Conservation (phyloP, 768 basidiomycete genomes). For the Suillus subaureus region DNA sequence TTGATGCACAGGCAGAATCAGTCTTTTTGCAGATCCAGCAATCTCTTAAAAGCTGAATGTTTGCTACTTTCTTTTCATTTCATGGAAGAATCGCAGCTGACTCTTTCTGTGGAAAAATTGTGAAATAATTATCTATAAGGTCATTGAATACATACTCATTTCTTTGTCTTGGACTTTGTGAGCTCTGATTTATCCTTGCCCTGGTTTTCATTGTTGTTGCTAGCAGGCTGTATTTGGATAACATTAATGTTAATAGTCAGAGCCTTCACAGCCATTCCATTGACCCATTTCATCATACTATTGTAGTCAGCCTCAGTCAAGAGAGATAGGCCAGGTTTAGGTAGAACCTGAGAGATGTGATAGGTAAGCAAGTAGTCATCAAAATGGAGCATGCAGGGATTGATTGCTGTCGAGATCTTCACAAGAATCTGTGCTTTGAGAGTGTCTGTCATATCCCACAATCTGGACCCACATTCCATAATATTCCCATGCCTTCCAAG, state of each 20-base stretch:
- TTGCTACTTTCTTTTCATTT: no score
- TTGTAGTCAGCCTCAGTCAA: not conserved
- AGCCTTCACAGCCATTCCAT: not conserved
- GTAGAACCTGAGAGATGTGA: conserved; percentile 2
- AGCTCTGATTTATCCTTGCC: not conserved
- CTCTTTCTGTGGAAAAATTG: no score
- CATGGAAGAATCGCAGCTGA: no score
- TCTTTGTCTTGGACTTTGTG: not conserved
- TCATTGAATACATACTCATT: no score
- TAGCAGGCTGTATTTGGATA: not conserved
- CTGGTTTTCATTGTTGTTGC: not conserved
- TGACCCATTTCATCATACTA: not conserved
- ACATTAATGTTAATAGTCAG: not conserved
- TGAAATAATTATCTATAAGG: no score
- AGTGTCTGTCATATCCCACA: no score
- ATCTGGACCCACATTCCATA: no score
- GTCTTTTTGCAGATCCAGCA: no score
- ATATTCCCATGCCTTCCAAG: no score
- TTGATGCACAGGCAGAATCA: no score
- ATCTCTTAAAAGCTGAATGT: no score
- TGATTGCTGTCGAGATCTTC: not conserved
- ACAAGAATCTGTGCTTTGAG: conserved; percentile 9
- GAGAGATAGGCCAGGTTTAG: not conserved
- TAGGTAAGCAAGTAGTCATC: conserved; percentile 8
- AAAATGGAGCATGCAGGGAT: not conserved